phyloP scores from a whole-genome alignment of 768 basidiomycete genomes.

The Strobilomyces dryophilus region DNA sequence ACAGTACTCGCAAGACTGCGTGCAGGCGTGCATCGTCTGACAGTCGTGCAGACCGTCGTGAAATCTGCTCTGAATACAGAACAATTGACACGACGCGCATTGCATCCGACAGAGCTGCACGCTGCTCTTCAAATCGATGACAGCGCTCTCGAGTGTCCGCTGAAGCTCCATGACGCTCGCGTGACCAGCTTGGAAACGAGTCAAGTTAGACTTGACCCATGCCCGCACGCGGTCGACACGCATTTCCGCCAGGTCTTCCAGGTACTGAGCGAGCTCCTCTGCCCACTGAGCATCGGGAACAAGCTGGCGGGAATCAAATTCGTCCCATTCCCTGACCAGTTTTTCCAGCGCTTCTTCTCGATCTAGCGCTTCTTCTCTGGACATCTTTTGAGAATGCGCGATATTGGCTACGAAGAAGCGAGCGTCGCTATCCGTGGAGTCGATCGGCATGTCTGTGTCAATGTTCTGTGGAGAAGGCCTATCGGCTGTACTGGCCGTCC shows the following conservation, averaged over 20 bases:
- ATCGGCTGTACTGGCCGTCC: background rate
- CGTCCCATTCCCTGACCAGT: constrained; percentile 30
- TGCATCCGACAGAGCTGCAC: constrained; percentile 49
- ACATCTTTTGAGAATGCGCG: constrained; percentile 12
- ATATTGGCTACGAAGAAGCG: constrained; percentile 32
- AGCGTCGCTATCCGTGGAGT: constrained; percentile 32
- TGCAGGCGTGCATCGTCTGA: constrained; percentile 45
- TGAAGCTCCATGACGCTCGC: constrained; percentile 43
- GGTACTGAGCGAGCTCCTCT: constrained; percentile 34
- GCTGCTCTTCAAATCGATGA: constrained; percentile 45
- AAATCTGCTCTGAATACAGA: constrained; percentile 43
- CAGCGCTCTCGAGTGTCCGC: constrained; percentile 38
- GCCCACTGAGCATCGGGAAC: constrained; percentile 42
- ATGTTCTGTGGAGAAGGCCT: constrained; percentile 39
- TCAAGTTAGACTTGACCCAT: constrained; percentile 49
- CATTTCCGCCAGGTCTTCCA: constrained; percentile 39
- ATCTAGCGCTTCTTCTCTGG: constrained; percentile 9
- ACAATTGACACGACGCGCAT: constrained; percentile 46
- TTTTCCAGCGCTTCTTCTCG: constrained; percentile 9
- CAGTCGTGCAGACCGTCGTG: constrained; percentile 51
- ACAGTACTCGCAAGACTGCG: constrained; percentile 39
- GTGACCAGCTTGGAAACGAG: constrained; percentile 43
- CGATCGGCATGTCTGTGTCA: constrained; percentile 45
- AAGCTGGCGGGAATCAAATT: constrained; percentile 30
- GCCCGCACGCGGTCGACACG: constrained; percentile 44